These are phyloP conservation scores for Trichomonascus vanleenenianus DNA, from an alignment of 805 yeast genomes.

Conservation along the genomic window DNA sequence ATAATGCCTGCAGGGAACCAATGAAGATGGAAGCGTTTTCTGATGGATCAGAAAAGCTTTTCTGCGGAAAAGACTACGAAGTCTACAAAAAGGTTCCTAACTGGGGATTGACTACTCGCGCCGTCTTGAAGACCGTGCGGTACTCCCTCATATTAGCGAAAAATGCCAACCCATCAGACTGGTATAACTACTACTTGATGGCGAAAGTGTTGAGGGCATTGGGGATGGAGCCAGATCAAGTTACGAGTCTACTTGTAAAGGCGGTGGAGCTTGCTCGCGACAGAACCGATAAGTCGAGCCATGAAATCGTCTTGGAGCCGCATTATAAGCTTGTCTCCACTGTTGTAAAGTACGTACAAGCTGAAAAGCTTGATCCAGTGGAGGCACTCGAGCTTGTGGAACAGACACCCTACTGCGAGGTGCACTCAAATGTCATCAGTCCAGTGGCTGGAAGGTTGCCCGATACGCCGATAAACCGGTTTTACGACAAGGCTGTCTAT, in stretches of 20 bases:
- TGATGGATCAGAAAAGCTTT: conserved; percentile 40
- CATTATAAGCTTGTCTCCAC: conserved; percentile 58
- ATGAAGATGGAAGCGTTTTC: conserved; percentile 42
- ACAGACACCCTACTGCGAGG: conserved; percentile 29
- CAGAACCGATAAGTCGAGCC: conserved; percentile 12
- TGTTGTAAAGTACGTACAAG: conserved; percentile 47
- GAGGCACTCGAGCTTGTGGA: conserved; percentile 37
- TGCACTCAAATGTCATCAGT: background rate
- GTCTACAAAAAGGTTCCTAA: conserved; percentile 14
- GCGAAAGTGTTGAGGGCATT: conserved; percentile 54
- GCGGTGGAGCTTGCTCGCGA: conserved; percentile 18
- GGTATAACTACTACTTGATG: conserved; percentile 54
- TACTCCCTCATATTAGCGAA: conserved; percentile 43
- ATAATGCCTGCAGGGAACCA: conserved; percentile 28
- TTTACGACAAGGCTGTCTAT: conserved; percentile 36
- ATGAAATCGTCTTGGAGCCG: conserved; percentile 67
- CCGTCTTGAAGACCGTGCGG: conserved; percentile 33
- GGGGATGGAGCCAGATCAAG: conserved; percentile 26
- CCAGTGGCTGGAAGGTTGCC: background rate
- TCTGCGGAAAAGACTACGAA: conserved; percentile 25
- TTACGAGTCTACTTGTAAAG: conserved; percentile 35
- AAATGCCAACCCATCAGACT: conserved; percentile 38
- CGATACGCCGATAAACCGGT: conserved; percentile 15
- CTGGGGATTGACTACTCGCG: conserved; percentile 4
- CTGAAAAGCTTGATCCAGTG: conserved; percentile 28